phyloP scores from a whole-genome alignment of 2,329 filamentous ascomycete species.

The Sclerotinia nivalis region DNA sequence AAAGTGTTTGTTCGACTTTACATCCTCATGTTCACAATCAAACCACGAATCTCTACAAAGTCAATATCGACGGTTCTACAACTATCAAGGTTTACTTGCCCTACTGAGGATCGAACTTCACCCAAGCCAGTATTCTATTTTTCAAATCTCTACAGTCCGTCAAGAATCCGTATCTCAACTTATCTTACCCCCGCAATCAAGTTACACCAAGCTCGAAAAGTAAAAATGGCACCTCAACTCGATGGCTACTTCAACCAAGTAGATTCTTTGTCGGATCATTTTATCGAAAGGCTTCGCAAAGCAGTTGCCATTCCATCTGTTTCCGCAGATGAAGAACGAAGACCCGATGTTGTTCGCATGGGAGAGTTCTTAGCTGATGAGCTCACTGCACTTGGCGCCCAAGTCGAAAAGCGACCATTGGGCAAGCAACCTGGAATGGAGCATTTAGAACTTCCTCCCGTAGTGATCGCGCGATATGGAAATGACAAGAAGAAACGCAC shows the following conservation, averaged over 20 bases:
- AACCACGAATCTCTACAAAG: conserved; percentile 18
- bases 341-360: conserved; percentile 95
- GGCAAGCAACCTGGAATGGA: conserved; percentile 93
- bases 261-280: conserved; percentile 73
- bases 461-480: conserved; percentile 89
- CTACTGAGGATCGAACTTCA: neutral
- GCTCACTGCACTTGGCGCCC: conserved; percentile 79
- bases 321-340: conserved; percentile 84
- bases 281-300: conserved; percentile 86
- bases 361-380: conserved; percentile 84
- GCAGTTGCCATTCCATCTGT: conserved; percentile 96
- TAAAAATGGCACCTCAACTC: conserved; percentile 85
- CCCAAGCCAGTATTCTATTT: neutral
- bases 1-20: conserved; percentile 7
- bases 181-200: conserved; percentile 38
- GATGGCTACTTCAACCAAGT: conserved; percentile 93
- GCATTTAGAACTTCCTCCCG: conserved; percentile 86
- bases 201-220: conserved; percentile 55
- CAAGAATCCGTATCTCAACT: conserved; percentile 17
- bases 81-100: neutral
- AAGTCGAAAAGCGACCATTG: conserved; percentile 81
- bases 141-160: neutral
- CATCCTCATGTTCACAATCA: conserved; percentile 19
- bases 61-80: conserved; percentile 17
- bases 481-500: conserved; percentile 90